These are phyloP conservation scores for Aspergillus bombycis DNA, from an alignment of 2,329 filamentous ascomycete species.

Conservation along the genomic window DNA sequence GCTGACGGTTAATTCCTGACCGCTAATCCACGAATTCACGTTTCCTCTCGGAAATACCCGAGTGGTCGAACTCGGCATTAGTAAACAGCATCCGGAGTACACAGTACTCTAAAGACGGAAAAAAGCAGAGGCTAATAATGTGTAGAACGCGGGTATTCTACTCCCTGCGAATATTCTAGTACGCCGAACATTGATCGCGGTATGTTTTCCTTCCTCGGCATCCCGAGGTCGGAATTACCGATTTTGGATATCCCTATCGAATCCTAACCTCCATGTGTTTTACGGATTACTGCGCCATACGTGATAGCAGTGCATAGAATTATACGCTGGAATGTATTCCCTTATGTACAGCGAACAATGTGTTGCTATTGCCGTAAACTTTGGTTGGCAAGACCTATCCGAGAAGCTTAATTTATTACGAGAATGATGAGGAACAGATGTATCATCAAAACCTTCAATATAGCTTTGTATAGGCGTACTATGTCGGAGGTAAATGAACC, in stretches of 20 bases:
- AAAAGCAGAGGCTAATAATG: background rate
- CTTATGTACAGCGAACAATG: background rate
- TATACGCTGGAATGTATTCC: background rate
- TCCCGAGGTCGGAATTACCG: background rate
- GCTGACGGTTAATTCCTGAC: background rate
- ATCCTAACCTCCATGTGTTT: background rate
- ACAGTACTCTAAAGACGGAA: background rate
- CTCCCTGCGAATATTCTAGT: background rate
- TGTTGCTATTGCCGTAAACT: background rate
- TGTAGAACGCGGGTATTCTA: background rate
- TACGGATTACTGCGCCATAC: background rate
- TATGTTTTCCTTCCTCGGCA: background rate
- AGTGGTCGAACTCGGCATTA: background rate
- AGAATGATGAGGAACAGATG: no score
- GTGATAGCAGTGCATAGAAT: background rate
- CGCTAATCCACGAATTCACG: background rate
- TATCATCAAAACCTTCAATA: no score
- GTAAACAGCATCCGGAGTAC: background rate
- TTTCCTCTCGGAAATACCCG: background rate
- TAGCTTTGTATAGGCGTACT: no score
- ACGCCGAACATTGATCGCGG: background rate
- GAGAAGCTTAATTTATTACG: background rate
- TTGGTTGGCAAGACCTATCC: background rate
- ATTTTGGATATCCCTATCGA: background rate
- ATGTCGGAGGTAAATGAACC: no score